phyloP scores from a whole-genome alignment of 2,329 filamentous ascomycete genomes.

The Rutstroemia sp. region DNA sequence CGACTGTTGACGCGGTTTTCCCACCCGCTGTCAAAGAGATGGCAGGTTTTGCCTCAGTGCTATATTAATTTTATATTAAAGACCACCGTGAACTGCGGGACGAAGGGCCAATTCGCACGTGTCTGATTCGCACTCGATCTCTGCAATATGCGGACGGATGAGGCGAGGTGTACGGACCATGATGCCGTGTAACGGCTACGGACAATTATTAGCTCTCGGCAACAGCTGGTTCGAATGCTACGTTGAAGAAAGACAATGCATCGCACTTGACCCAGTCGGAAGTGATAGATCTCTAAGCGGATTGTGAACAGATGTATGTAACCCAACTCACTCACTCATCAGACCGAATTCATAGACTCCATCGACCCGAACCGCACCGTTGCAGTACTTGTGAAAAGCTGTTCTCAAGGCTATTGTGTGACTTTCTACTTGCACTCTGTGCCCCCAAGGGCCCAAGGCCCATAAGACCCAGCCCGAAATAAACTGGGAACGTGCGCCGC shows the following conservation, averaged over 20 bases:
- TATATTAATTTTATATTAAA: not conserved
- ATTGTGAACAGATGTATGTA: not conserved
- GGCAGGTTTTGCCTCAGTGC: not conserved
- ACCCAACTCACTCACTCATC: slow-evolving; percentile 1
- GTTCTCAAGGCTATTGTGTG: not conserved
- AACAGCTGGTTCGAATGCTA: not conserved
- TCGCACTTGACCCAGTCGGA: slow-evolving; percentile 3
- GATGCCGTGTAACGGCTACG: slow-evolving; percentile 1
- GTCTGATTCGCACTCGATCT: slow-evolving; percentile 3
- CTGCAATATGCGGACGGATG: not conserved
- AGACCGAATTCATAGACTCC: not conserved
- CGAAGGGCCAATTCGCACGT: not conserved
- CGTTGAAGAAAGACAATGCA: not conserved
- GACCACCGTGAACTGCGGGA: not conserved
- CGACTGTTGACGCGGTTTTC: not conserved
- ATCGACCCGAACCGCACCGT: not conserved
- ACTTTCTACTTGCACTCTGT: not conserved
- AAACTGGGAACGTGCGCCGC: slow-evolving; percentile 6
- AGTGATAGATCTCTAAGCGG: not conserved
- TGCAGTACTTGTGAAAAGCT: not conserved
- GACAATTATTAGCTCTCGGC: slow-evolving; percentile 4
- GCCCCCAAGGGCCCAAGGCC: not conserved
- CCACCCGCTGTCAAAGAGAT: not conserved
- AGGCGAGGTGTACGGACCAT: not conserved
- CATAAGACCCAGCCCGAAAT: not conserved